phyloP scores from a whole-genome alignment of 352 stramenopile species.

The Phytophthora aleatoria region DNA sequence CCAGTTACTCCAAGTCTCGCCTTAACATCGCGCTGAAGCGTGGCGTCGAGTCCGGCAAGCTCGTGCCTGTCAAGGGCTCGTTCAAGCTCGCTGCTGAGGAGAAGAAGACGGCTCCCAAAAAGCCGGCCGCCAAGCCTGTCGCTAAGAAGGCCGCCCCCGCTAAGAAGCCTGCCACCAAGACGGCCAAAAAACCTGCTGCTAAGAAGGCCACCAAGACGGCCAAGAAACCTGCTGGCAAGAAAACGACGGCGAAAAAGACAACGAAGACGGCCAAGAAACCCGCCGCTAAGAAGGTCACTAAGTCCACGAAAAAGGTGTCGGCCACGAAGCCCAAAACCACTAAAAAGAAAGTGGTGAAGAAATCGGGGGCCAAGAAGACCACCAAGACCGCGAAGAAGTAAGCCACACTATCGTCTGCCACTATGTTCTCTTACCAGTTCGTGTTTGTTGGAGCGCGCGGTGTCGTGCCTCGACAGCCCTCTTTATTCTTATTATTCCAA shows the following conservation, averaged over 20 bases:
- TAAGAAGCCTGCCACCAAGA: constrained; percentile 42
- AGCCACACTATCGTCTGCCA: constrained; percentile 6
- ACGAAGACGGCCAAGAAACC: constrained; percentile 42
- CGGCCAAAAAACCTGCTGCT: constrained; percentile 25
- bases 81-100: constrained; percentile 94
- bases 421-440: constrained; percentile 30
- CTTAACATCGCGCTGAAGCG: constrained; percentile 92
- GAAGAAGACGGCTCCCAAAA: constrained; percentile 84
- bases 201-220: constrained; percentile 28
- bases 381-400: constrained; percentile 49
- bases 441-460: constrained; percentile 13
- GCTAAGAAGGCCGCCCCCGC: constrained; percentile 37
- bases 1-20: constrained; percentile 76
- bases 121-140: constrained; percentile 30
- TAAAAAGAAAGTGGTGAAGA: constrained; percentile 78
- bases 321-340: constrained; percentile 57
- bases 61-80: constrained; percentile 93
- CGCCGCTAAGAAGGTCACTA: constrained; percentile 31
- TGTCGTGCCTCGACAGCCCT: constrained; percentile 12
- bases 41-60: constrained; percentile 86
- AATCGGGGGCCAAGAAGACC: constrained; percentile 63
- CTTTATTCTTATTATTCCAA: constrained; percentile 75
- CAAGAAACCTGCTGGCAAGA: constrained; percentile 37
- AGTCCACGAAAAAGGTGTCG: constrained; percentile 48
- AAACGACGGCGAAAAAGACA: constrained; percentile 27